These are phyloP conservation scores for Zygosaccharomyces siamensis DNA, from an alignment of 805 yeast species.

Conservation along the genomic window DNA sequence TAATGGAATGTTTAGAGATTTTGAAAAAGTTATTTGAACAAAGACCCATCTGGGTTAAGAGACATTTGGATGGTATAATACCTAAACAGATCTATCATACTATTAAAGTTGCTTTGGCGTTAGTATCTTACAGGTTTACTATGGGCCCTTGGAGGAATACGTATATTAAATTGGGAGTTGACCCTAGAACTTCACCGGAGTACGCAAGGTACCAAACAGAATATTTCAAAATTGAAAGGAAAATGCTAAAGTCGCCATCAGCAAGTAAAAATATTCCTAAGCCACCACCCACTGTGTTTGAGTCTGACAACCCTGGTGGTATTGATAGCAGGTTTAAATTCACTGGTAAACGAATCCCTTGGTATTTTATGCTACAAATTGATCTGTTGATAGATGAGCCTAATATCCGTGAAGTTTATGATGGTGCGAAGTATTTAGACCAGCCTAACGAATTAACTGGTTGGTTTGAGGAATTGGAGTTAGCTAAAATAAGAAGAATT, in stretches of 20 bases:
- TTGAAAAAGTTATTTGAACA: constrained; percentile 48
- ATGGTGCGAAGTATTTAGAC: constrained; percentile 50
- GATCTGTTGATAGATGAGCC: constrained; percentile 69
- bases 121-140: constrained; percentile 72
- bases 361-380: constrained; percentile 67
- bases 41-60: constrained; percentile 83
- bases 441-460: constrained; percentile 45
- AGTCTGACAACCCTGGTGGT: constrained; percentile 31
- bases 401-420: constrained; percentile 45
- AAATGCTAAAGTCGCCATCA: constrained; percentile 22
- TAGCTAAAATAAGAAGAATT: constrained; percentile 61
- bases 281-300: constrained; percentile 32
- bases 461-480: constrained; percentile 64
- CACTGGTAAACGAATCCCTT: constrained; percentile 66
- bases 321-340: constrained; percentile 53
- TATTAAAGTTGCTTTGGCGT: constrained; percentile 75
- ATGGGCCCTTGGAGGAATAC: constrained; percentile 96
- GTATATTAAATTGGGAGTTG: constrained; percentile 70
- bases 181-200: constrained; percentile 55
- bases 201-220: constrained; percentile 77
- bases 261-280: constrained; percentile 31
- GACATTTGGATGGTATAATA: constrained; percentile 55
- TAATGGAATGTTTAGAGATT: constrained; percentile 28
- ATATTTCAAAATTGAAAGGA: constrained; percentile 50
- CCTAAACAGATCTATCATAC: constrained; percentile 41